Percentiles rank a stretch among this genome's conserved stretches.
These are phyloP conservation scores for Arthrinium phaeospermum DNA, from an alignment of 2,329 filamentous ascomycete genomes.

Conservation along the genomic window DNA sequence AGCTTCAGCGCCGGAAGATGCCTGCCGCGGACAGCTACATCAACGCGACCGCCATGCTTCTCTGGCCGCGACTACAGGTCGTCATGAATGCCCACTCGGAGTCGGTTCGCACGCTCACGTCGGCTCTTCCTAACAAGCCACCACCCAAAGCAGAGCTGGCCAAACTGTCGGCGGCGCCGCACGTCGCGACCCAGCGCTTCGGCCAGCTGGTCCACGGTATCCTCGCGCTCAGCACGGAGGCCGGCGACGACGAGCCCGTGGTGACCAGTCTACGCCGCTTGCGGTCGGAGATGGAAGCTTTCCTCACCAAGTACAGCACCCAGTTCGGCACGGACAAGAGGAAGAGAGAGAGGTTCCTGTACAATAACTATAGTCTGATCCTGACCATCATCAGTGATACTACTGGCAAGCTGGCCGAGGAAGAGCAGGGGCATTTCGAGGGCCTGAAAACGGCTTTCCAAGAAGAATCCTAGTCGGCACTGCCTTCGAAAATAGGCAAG, in stretches of 20 bases:
- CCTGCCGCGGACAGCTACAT: constrained; percentile 90
- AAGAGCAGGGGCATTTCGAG: constrained; percentile 79
- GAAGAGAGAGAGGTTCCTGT: constrained; percentile 86
- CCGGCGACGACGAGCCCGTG: constrained; percentile 93
- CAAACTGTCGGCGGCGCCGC: constrained; percentile 79
- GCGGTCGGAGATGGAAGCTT: constrained; percentile 80
- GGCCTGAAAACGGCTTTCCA: constrained; percentile 65
- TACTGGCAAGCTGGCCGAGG: constrained; percentile 72
- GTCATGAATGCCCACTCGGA: constrained; percentile 94
- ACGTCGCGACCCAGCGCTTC: constrained; percentile 93
- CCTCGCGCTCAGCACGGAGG: constrained; percentile 81
- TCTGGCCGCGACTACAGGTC: constrained; percentile 94
- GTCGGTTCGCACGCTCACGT: constrained; percentile 72
- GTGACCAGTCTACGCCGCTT: constrained; percentile 79
- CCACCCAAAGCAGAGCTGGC: constrained; percentile 57
- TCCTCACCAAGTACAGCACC: constrained; percentile 79
- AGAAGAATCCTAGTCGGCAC: constrained; percentile 43
- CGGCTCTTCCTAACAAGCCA: constrained; percentile 53
- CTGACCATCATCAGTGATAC: constrained; percentile 87
- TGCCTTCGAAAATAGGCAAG: neutral
- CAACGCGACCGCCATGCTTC: constrained; percentile 92
- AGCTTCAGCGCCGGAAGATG: constrained; percentile 88
- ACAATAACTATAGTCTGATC: constrained; percentile 96
- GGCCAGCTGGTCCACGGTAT: constrained; percentile 90
- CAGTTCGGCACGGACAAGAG: constrained; percentile 74